Evolutionary conservation across 257 asterid genomes (phyloP).

Genomic region (Capsicum baccatum): DNA sequence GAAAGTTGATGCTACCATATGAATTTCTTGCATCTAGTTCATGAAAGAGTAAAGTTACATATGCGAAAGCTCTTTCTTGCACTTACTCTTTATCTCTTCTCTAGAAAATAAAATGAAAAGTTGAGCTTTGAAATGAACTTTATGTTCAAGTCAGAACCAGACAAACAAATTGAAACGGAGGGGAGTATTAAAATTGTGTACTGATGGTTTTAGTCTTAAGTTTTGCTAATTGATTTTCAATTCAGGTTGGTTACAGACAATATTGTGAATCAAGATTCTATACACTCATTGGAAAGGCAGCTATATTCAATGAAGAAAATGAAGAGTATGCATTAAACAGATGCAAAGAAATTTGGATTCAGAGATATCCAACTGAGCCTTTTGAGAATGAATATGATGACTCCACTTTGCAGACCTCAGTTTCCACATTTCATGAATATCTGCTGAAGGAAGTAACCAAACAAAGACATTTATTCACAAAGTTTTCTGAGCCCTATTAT

Average conservation of each 20-base stretch:
- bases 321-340: conserved; percentile 82
- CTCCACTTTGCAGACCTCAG: conserved; percentile 16
- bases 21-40: background rate
- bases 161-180: too few relatives aligned
- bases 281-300: conserved; percentile 70
- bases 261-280: conserved; percentile 84
- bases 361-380: conserved; percentile 66
- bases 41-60: conserved; percentile 21
- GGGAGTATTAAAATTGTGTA: too few relatives aligned
- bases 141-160: too few relatives aligned
- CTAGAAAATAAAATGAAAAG: too few relatives aligned
- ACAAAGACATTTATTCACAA: conserved; percentile 48
- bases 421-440: conserved; percentile 43
- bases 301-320: conserved; percentile 78
- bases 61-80: too few relatives aligned
- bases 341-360: conserved; percentile 78
- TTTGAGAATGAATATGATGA: conserved; percentile 72
- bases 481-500: conserved; percentile 69
- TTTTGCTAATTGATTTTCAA: background rate
- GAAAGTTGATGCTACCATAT: background rate
- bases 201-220: too few relatives aligned
- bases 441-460: conserved; percentile 62
- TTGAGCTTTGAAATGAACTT: too few relatives aligned
- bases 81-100: too few relatives aligned
- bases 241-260: conserved; percentile 66